Evolutionary conservation across 2,329 filamentous ascomycete genomes (phyloP).

Genomic region (Simplicillium aogashimaense): DNA sequence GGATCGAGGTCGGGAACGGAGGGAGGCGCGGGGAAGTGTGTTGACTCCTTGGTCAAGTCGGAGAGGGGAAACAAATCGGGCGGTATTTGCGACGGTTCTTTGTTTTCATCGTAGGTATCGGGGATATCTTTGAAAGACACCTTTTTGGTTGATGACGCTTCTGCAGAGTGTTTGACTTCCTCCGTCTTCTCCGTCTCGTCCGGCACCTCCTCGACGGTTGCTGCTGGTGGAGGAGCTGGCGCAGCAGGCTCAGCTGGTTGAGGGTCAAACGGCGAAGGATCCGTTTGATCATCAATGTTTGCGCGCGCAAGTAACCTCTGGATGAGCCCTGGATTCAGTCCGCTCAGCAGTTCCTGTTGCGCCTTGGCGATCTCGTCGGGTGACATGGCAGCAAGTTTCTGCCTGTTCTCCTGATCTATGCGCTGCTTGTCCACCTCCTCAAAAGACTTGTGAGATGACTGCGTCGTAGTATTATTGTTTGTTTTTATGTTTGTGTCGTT

Average conservation of each 20-base stretch:
- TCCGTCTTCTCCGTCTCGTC: not conserved
- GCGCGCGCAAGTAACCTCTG: conserved; percentile 68
- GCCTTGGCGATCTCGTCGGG: conserved; percentile 72
- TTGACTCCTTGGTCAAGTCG: conserved; percentile 26
- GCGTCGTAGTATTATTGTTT: conserved; percentile 5
- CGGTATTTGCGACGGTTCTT: conserved; percentile 28
- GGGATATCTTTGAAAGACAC: conserved; percentile 7
- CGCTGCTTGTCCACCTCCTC: conserved; percentile 52
- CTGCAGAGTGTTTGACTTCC: not conserved
- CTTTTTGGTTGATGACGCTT: conserved; percentile 15
- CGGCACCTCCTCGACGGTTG: conserved; percentile 1
- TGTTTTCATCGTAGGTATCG: conserved; percentile 29
- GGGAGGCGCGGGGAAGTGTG: conserved; percentile 53
- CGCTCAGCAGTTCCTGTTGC: conserved; percentile 68
- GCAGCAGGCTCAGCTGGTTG: conserved; percentile 10
- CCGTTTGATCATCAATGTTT: conserved; percentile 56
- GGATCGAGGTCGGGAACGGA: conserved; percentile 68
- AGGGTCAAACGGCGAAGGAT: conserved; percentile 32
- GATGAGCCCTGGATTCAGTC: conserved; percentile 64
- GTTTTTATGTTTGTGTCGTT: conserved; percentile 1
- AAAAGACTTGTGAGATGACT: conserved; percentile 13
- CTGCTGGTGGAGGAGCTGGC: conserved; percentile 5
- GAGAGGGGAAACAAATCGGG: conserved; percentile 32
- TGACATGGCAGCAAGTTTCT: conserved; percentile 68
- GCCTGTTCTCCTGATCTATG: conserved; percentile 77